A percentile compares a stretch with the other conserved stretches of the same genome.
Conservation (phyloP, 805 yeast species). For the Hanseniaspora lachancei region DNA sequence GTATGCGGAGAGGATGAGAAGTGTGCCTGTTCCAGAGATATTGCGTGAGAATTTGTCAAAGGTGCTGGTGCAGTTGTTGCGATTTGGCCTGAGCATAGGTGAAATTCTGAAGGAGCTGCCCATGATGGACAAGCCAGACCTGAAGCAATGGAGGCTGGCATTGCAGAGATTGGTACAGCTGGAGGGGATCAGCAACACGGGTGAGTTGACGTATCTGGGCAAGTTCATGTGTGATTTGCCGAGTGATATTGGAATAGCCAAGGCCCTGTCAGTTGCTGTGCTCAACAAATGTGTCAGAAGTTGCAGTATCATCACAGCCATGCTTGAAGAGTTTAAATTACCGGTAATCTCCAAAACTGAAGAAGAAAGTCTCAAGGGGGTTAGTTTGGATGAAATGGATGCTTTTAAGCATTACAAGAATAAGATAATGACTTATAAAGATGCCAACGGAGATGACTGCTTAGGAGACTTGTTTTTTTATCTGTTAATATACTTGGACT, state of each 20-base stretch:
- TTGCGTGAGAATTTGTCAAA: constrained; percentile 66
- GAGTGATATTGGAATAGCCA: constrained; percentile 78
- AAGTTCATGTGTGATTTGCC: constrained; percentile 85
- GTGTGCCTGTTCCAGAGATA: constrained; percentile 85
- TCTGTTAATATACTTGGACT: constrained; percentile 61
- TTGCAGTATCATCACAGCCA: constrained; percentile 60
- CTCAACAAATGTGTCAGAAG: constrained; percentile 49
- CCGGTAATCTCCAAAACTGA: constrained; percentile 36
- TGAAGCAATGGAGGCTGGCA: constrained; percentile 58
- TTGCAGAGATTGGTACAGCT: constrained; percentile 71
- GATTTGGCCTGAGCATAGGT: constrained; percentile 49
- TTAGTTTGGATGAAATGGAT: constrained; percentile 9
- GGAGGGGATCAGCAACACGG: constrained; percentile 74
- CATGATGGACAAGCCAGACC: constrained; percentile 80
- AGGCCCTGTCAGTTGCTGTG: constrained; percentile 52
- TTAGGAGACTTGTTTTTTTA: constrained; percentile 66
- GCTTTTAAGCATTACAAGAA: constrained; percentile 20
- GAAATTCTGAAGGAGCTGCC: constrained; percentile 72
- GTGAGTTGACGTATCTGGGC: constrained; percentile 66
- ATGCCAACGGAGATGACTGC: constrained; percentile 36
- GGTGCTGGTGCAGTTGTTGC: constrained; percentile 61
- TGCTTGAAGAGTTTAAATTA: constrained; percentile 68
- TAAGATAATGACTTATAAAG: constrained; percentile 15
- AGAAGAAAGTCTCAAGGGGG: neutral
- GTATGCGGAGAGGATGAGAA: constrained; percentile 60